Conservation (phyloP, 2,329 filamentous ascomycete genomes). For the Aspergillus tanneri region DNA sequence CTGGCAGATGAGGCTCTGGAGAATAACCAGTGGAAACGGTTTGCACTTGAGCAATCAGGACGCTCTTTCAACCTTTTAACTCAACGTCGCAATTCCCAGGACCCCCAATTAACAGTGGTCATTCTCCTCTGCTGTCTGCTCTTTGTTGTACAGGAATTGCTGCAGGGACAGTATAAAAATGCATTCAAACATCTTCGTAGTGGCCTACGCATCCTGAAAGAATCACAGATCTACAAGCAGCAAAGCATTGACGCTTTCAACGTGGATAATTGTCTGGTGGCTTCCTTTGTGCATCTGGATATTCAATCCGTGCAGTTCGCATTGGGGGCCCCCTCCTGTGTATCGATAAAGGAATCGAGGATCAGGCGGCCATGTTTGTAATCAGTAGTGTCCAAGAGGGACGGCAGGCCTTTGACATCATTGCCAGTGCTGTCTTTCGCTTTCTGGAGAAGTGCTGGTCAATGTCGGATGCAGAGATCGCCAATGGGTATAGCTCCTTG, state of each 20-base stretch:
- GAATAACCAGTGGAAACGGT: not conserved
- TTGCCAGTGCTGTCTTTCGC: not conserved
- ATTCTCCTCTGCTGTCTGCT: slow-evolving; percentile 12
- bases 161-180: slow-evolving; percentile 1
- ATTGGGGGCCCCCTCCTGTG: not conserved
- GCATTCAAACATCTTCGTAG: slow-evolving; percentile 8
- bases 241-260: no score
- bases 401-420: not conserved
- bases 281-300: slow-evolving; percentile 5
- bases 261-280: slow-evolving; percentile 2
- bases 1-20: not conserved
- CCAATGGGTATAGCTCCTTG: not conserved
- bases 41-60: slow-evolving; percentile 4
- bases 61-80: slow-evolving; percentile 1
- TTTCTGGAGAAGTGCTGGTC: not conserved
- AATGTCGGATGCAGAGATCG: not conserved
- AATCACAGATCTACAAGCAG: not conserved
- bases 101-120: slow-evolving; percentile 4
- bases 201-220: slow-evolving; percentile 9
- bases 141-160: slow-evolving; percentile 7
- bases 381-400: not conserved
- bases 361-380: not conserved
- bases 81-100: slow-evolving; percentile 2
- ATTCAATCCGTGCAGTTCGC: not conserved
- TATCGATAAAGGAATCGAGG: no score